Evolutionary conservation across 2,329 filamentous ascomycete species (phyloP).

Genomic region (Phyllosticta paracitricarpa): DNA sequence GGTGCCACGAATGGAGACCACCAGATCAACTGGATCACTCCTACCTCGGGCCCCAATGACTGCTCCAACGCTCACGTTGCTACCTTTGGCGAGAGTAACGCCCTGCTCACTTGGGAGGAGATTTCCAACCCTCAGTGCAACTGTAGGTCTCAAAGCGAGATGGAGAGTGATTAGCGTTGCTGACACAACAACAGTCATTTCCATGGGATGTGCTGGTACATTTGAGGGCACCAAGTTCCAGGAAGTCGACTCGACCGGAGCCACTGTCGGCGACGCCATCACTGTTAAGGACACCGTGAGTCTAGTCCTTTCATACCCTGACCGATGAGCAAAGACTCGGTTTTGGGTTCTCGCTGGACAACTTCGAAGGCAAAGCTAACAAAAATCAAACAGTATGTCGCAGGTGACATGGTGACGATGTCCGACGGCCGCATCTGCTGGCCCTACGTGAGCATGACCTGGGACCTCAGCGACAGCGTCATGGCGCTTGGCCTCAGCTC

Average conservation of each 20-base stretch:
- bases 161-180: neutral
- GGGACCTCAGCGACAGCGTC: slow-evolving; percentile 30
- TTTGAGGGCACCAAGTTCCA: slow-evolving; percentile 53
- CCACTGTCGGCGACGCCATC: slow-evolving; percentile 42
- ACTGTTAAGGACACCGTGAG: slow-evolving; percentile 37
- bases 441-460: slow-evolving; percentile 49
- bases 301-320: neutral
- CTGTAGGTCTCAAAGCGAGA: neutral
- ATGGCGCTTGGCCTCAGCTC: neutral
- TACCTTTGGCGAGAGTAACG: slow-evolving; percentile 41
- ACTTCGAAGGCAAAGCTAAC: neutral
- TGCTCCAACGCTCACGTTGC: slow-evolving; percentile 51
- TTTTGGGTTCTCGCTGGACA: neutral
- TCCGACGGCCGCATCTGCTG: slow-evolving; percentile 50
- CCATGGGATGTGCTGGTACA: slow-evolving; percentile 50
- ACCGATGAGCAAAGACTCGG: neutral
- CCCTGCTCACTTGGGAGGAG: slow-evolving; percentile 53
- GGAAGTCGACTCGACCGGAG: slow-evolving; percentile 42
- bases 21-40: slow-evolving; percentile 50
- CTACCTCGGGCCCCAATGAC: slow-evolving; percentile 39
- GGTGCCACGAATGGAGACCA: slow-evolving; percentile 45
- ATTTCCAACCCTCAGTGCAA: slow-evolving; percentile 44
- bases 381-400: slow-evolving; percentile 36
- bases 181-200: slow-evolving; percentile 31
- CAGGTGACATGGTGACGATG: slow-evolving; percentile 54